These are phyloP conservation scores for Gigaspora rosea DNA, from an alignment of 192 early-diverging fungal genomes.

Conservation along the genomic window DNA sequence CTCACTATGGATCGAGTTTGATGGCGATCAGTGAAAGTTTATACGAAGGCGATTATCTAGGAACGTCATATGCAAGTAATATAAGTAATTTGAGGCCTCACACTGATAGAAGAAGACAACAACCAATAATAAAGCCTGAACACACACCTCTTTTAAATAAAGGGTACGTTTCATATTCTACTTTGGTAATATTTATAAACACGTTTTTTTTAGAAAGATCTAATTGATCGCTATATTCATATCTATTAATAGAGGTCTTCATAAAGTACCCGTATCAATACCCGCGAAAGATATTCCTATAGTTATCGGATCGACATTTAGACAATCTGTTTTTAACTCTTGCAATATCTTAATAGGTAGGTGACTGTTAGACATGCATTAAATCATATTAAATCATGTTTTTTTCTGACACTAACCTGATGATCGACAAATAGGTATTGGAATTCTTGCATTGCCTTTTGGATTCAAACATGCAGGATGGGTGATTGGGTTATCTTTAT, in stretches of 20 bases:
- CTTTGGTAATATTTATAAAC: background rate
- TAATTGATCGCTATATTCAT: background rate
- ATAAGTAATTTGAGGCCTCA: background rate
- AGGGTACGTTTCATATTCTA: background rate
- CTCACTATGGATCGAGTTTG: too few relatives aligned
- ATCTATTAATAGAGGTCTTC: background rate
- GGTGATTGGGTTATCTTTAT: slow-evolving; percentile 55
- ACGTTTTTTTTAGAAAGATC: background rate
- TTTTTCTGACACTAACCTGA: background rate
- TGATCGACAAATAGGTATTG: slow-evolving; percentile 47
- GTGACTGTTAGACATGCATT: background rate
- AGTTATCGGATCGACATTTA: slow-evolving; percentile 38
- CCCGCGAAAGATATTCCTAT: slow-evolving; percentile 1
- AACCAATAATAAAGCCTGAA: background rate
- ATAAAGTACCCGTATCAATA: slow-evolving; percentile 4
- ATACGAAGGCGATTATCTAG: background rate
- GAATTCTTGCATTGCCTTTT: slow-evolving; percentile 63
- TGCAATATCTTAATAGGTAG: slow-evolving; percentile 61
- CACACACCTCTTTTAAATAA: slow-evolving; percentile 5
- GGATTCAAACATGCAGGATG: slow-evolving; percentile 62
- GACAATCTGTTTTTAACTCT: slow-evolving; percentile 55
- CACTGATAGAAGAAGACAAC: too few relatives aligned
- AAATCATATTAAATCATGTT: too few relatives aligned
- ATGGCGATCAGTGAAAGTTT: too few relatives aligned
- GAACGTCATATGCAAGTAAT: background rate